Evolutionary conservation across 1,139 yeast genomes (phyloP).

Genomic region (Debaryomyces psychrophilus): DNA sequence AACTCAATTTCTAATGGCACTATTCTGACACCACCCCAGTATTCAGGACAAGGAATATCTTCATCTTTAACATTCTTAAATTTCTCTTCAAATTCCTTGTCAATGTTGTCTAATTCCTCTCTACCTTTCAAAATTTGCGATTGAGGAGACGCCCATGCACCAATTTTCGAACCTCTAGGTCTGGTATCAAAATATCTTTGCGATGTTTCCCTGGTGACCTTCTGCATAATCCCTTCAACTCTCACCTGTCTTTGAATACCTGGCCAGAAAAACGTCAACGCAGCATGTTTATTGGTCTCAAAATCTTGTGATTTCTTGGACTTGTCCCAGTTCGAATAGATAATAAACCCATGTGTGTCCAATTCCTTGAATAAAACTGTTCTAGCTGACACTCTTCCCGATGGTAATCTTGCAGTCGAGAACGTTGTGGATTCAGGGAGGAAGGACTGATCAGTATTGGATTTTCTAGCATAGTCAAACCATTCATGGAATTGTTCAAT

Average conservation of each 20-base stretch:
- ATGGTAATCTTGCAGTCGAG: constrained; percentile 84
- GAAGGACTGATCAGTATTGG: constrained; percentile 40
- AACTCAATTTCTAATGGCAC: constrained; percentile 91
- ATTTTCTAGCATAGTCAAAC: constrained; percentile 76
- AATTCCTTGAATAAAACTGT: constrained; percentile 86
- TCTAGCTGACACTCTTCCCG: constrained; percentile 85
- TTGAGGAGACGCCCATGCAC: constrained; percentile 98
- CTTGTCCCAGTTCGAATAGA: constrained; percentile 89
- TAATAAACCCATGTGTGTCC: constrained; percentile 81
- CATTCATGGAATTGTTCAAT: constrained; percentile 77
- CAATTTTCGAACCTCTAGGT: constrained; percentile 90
- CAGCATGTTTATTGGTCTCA: constrained; percentile 72
- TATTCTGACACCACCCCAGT: constrained; percentile 93
- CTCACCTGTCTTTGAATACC: constrained; percentile 88
- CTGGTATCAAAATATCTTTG: constrained; percentile 80
- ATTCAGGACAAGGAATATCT: constrained; percentile 85
- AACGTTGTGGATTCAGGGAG: constrained; percentile 82
- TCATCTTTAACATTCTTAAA: constrained; percentile 60
- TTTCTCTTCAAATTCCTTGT: constrained; percentile 52
- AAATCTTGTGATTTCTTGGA: constrained; percentile 80
- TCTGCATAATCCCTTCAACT: constrained; percentile 83
- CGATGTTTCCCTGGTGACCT: constrained; percentile 71
- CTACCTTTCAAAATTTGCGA: constrained; percentile 60
- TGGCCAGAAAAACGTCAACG: constrained; percentile 93
- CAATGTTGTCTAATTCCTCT: constrained; percentile 60